Base-by-base conservation (phyloP, 1,139 yeast genomes). In the Wickerhamomyces sp. region DNA sequence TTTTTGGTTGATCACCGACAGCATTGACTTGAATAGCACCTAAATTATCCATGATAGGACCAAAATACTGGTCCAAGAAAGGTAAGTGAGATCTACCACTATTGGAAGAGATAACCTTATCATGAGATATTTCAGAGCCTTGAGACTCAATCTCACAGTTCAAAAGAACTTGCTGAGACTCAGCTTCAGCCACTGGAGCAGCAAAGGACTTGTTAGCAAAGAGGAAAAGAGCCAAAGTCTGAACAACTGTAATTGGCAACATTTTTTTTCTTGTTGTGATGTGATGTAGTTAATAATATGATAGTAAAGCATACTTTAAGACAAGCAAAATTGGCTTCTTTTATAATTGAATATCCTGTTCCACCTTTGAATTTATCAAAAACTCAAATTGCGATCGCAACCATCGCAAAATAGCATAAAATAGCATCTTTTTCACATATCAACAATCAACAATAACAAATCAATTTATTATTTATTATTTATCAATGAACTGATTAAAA, bases 21-120 rank as follows among this genome's bases (percentile, higher is more conserved):
- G 52, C 41, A 20, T 48, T 48, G 35, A 52, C 35, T 31, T 47
- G 45, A 24, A 45, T 54, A 37, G 46, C 50, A 24, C 52, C 54
- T 31, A 52, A 42, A 20, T 53, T 48, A 16, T 59, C 62, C 32
- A 63, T 40, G 37, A 63, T 60, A 16, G 59, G 49, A 19, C 67
- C 67, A 41, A 51, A 61, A 50, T 58, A 61, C 35, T 52, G 51
- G 38, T 63, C 67, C 36, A 63, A 47, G 42, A 63, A 61, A 3
- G 67, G 58, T 28, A 44, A 38, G 22, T 46, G 50, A 7, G 46
- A 33, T 24, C 35, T 41, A 15, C 42, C 42, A 18, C 34, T 16
- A n/a, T 18, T 14, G 13, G 26, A 33, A 18, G 29, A 6, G 29
- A 27, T 27, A n/a, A 12, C 12, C 13, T 18, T 27, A n/a, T 7